Conservation (phyloP, 2,329 filamentous ascomycete genomes). For the Fusarium sp. region DNA sequence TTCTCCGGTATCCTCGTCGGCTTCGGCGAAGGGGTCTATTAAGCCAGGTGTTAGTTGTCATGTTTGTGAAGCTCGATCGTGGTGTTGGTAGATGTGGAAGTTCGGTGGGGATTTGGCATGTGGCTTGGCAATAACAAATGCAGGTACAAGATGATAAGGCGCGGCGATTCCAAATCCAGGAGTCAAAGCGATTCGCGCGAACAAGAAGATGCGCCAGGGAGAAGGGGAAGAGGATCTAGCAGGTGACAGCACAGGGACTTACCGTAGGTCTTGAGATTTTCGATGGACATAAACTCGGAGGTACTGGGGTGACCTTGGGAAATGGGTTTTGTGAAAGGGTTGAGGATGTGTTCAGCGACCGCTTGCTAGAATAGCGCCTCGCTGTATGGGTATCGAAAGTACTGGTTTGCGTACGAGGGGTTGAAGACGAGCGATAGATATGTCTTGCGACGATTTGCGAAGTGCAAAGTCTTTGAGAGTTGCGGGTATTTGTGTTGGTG, state of each 20-base stretch:
- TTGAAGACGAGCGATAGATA: not conserved
- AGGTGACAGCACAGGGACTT: conserved; percentile 54
- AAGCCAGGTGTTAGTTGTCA: conserved; percentile 2
- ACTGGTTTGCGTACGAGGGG: not conserved
- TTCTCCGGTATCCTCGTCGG: conserved; percentile 98
- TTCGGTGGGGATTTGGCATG: conserved; percentile 31
- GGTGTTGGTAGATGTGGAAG: not conserved
- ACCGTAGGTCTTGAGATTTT: conserved; percentile 98
- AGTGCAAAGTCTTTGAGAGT: conserved; percentile 29
- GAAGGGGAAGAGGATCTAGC: too few relatives aligned
- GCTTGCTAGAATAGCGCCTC: conserved; percentile 61
- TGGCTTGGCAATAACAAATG: conserved; percentile 40
- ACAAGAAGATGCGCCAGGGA: not conserved
- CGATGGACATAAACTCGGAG: conserved; percentile 98
- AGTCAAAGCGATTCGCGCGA: not conserved
- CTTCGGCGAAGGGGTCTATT: conserved; percentile 99
- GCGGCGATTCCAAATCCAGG: not conserved
- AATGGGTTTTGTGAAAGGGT: conserved; percentile 60
- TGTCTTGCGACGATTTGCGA: conserved; percentile 40
- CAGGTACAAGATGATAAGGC: conserved; percentile 40
- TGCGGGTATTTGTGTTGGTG: conserved; percentile 43
- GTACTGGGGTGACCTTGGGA: conserved; percentile 68
- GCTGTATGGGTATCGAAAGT: conserved; percentile 50
- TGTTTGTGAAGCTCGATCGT: not conserved
- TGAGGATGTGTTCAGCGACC: conserved; percentile 60